Conservation (phyloP, 2,329 filamentous ascomycete genomes). For the Hymenoscyphus fructigenus region DNA sequence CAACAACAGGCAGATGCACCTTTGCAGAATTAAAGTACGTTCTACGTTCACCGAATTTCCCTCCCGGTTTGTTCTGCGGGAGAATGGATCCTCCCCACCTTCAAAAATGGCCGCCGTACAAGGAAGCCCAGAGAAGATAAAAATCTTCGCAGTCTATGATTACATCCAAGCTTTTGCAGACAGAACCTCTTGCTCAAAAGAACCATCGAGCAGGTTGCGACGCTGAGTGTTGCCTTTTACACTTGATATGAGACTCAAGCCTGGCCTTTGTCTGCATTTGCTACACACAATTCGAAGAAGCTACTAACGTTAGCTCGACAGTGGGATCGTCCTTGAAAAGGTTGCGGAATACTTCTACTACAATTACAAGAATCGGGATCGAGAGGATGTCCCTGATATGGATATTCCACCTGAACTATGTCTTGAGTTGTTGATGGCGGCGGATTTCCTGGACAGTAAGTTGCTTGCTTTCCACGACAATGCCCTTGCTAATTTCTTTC, state of each 20-base stretch:
- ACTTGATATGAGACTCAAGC: conserved; percentile 60
- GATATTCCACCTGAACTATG: conserved; percentile 78
- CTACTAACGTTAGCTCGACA: conserved; percentile 37
- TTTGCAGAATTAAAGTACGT: conserved; percentile 75
- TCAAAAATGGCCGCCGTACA: not conserved
- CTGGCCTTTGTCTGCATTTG: conserved; percentile 10
- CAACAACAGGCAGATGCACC: conserved; percentile 60
- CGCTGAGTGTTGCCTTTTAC: conserved; percentile 48
- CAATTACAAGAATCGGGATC: conserved; percentile 70
- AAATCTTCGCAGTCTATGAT: conserved; percentile 32
- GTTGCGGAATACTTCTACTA: conserved; percentile 83
- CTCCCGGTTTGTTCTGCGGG: not conserved
- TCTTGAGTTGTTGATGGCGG: conserved; percentile 73
- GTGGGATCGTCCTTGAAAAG: conserved; percentile 73
- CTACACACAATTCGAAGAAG: not conserved
- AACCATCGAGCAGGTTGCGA: conserved; percentile 25
- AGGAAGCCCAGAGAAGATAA: not conserved
- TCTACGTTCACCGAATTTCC: conserved; percentile 43
- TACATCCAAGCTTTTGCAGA: conserved; percentile 32
- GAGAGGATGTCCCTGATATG: conserved; percentile 75
- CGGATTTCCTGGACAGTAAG: conserved; percentile 70
- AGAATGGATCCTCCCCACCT: not conserved
- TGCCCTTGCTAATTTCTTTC: not conserved
- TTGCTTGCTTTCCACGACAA: conserved; percentile 2
- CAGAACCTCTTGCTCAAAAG: conserved; percentile 34